A percentile compares a stretch with the other conserved stretches of the same genome.
phyloP scores from a whole-genome alignment of 2,329 filamentous ascomycete genomes.

The Pseudocercospora musae region DNA sequence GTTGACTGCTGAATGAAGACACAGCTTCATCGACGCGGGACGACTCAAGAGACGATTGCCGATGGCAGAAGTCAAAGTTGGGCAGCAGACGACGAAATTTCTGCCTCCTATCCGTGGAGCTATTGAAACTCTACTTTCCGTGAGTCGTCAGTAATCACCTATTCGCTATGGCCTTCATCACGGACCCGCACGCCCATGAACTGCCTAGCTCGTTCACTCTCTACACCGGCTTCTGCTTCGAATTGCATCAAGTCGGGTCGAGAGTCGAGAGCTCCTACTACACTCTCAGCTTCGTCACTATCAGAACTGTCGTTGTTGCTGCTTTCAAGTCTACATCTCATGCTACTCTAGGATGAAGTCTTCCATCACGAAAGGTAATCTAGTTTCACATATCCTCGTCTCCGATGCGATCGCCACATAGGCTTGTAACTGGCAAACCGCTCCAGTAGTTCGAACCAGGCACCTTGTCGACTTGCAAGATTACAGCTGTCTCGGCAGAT shows the following conservation, averaged over 20 bases:
- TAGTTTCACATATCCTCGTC: background rate
- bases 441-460: slow-evolving; percentile 1
- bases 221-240: background rate
- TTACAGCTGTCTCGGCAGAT: slow-evolving; percentile 8
- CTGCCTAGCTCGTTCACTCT: background rate
- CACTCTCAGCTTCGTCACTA: background rate
- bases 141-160: background rate
- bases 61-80: slow-evolving; percentile 2
- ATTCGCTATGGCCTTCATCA: slow-evolving; percentile 26
- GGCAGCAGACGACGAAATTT: background rate
- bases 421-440: background rate
- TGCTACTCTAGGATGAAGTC: background rate
- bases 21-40: background rate
- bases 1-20: background rate
- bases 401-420: slow-evolving; percentile 2
- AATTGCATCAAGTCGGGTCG: background rate
- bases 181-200: slow-evolving; percentile 16
- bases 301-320: background rate
- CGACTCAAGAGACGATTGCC: background rate
- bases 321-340: background rate
- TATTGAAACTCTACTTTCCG: background rate
- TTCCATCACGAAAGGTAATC: slow-evolving; percentile 3
- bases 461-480: slow-evolving; percentile 2
- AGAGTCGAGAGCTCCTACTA: background rate
- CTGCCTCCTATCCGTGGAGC: background rate